Percentiles rank a stretch among this genome's conserved stretches.
Evolutionary conservation across 192 early-diverging fungal genomes (phyloP).

Genomic region (Coemansia sp.): DNA sequence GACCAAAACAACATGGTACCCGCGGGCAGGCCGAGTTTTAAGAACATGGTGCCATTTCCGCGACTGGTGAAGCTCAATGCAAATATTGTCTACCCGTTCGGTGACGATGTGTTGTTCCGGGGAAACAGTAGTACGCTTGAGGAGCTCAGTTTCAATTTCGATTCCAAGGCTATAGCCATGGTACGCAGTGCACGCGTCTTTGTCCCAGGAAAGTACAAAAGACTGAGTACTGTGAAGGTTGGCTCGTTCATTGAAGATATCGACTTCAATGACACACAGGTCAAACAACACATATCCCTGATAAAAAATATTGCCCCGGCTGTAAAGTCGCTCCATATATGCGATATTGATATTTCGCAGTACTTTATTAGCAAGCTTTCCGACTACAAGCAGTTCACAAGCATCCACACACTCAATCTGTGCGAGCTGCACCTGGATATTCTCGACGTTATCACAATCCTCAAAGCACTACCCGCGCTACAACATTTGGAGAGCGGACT

Average conservation of each 20-base stretch:
- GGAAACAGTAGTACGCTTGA: neutral
- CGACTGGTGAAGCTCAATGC: neutral
- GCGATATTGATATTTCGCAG: conserved; percentile 7
- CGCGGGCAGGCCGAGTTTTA: neutral
- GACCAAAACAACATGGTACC: neutral
- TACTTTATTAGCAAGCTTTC: neutral
- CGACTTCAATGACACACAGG: neutral
- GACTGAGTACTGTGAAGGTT: neutral
- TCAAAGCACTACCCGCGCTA: neutral
- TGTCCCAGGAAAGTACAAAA: conserved; percentile 5
- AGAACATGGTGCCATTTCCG: neutral
- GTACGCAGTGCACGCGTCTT: neutral
- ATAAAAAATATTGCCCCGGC: neutral
- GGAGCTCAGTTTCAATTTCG: conserved; percentile 3
- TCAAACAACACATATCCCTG: conserved; percentile 3
- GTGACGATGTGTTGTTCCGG: neutral
- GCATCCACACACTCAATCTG: neutral
- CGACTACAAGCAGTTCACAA: neutral
- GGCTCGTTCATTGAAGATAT: conserved; percentile 4
- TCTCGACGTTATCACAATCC: neutral
- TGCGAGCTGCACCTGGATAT: neutral
- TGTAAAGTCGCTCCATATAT: neutral
- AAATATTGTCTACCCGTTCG: neutral
- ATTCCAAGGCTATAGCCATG: neutral
- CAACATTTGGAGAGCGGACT: neutral